Evolutionary conservation across 179 eudicot genomes (phyloP).

Genomic region (Spergularia azorica): DNA sequence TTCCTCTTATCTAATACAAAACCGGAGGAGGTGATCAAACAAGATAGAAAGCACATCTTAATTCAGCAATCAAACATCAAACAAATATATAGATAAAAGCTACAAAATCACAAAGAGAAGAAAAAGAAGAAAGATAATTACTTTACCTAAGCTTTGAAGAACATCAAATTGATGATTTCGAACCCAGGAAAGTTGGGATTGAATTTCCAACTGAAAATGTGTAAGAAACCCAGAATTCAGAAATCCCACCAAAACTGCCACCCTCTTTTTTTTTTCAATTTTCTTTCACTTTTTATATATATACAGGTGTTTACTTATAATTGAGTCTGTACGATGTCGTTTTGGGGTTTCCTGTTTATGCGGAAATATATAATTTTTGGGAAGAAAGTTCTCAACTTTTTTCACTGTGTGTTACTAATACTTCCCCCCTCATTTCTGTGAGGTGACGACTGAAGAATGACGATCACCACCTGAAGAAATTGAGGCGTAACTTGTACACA

Average conservation of each 20-base stretch:
- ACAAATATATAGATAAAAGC: neutral
- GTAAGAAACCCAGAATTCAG: neutral
- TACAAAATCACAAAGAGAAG: neutral
- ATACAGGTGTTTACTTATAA: too few relatives aligned
- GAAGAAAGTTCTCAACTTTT: neutral
- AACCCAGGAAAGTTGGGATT: neutral
- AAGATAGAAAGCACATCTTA: neutral
- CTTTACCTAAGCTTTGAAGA: conserved; percentile 5
- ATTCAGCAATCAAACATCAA: neutral
- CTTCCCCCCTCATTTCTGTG: too few relatives aligned
- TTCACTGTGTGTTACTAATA: too few relatives aligned
- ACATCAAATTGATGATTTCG: neutral
- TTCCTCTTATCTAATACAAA: neutral
- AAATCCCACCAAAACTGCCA: neutral
- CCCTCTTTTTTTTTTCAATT: neutral
- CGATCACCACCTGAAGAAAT: neutral
- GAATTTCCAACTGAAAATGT: neutral
- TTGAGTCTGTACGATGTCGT: too few relatives aligned
- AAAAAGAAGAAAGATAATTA: neutral
- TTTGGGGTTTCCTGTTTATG: neutral
- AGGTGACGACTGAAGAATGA: too few relatives aligned
- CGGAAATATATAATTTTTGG: neutral
- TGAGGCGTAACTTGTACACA: neutral
- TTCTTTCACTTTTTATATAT: too few relatives aligned
- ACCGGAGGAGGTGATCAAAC: too few relatives aligned